Conservation (phyloP, 1,284 basidiomycete species). For the Cryptococcus sp. region DNA sequence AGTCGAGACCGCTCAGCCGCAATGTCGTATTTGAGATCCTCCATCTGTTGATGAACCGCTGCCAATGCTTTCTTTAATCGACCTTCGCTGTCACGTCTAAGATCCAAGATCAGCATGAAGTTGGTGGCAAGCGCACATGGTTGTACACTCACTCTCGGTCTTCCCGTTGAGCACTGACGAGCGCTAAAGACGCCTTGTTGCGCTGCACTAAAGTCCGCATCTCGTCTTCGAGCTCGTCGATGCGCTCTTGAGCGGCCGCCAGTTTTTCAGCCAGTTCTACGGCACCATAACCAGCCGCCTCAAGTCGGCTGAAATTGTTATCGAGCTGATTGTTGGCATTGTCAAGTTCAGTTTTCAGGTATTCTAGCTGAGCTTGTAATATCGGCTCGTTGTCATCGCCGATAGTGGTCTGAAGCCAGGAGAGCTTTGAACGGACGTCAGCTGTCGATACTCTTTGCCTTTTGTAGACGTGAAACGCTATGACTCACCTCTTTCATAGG, state of each 20-base stretch:
- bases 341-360: slow-evolving; percentile 52
- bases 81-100: slow-evolving; percentile 26
- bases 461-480: neutral
- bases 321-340: slow-evolving; percentile 55
- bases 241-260: slow-evolving; percentile 45
- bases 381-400: slow-evolving; percentile 48
- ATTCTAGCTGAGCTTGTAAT: slow-evolving; percentile 51
- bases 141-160: slow-evolving; percentile 26
- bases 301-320: slow-evolving; percentile 54
- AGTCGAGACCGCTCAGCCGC: slow-evolving; percentile 32
- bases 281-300: slow-evolving; percentile 51
- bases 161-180: slow-evolving; percentile 27
- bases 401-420: slow-evolving; percentile 49
- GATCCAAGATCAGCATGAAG: neutral
- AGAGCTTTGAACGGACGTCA: slow-evolving; percentile 31
- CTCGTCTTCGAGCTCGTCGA: slow-evolving; percentile 49
- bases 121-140: neutral
- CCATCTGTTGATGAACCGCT: slow-evolving; percentile 37
- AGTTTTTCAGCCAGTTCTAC: slow-evolving; percentile 53
- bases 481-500: slow-evolving; percentile 44
- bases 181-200: slow-evolving; percentile 31
- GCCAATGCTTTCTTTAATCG: slow-evolving; percentile 30
- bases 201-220: slow-evolving; percentile 30
- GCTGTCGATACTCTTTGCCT: neutral
- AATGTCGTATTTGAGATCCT: slow-evolving; percentile 31